Percentiles rank a stretch among this genome's conserved stretches.
Evolutionary conservation across 257 asterid species (phyloP).

Genomic region (Fraxinus anomala): DNA sequence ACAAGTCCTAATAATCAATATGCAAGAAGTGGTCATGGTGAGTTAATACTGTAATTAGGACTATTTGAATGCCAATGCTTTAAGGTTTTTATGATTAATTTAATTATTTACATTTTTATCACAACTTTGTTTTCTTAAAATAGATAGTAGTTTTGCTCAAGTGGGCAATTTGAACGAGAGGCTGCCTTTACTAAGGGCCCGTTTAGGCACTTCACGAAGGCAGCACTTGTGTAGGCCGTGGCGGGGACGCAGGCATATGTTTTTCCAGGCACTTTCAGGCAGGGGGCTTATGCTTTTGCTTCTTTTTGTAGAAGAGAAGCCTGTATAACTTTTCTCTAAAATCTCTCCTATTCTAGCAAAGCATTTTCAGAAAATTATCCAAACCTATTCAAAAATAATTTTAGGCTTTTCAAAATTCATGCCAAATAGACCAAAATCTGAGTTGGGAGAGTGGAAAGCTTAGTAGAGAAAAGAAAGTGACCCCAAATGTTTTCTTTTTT

Average conservation of each 20-base stretch:
- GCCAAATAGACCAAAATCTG: too few relatives aligned
- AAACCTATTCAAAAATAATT: too few relatives aligned
- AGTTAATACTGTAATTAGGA: conserved; percentile 10
- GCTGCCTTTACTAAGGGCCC: neutral
- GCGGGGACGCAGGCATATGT: too few relatives aligned
- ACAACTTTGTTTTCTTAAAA: neutral
- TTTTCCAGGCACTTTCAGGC: too few relatives aligned
- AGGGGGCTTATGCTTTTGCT: too few relatives aligned
- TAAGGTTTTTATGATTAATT: neutral
- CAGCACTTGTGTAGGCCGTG: too few relatives aligned
- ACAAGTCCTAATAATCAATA: neutral
- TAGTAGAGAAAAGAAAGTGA: neutral
- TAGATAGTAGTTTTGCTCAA: neutral
- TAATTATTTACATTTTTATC: neutral
- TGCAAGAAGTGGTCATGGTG: conserved; percentile 26
- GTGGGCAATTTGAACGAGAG: neutral
- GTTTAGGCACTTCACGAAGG: too few relatives aligned
- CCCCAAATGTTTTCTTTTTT: neutral
- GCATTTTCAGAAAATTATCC: too few relatives aligned
- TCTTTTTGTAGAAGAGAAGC: too few relatives aligned
- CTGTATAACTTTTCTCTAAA: too few relatives aligned
- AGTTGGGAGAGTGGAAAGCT: neutral
- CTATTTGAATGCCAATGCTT: neutral
- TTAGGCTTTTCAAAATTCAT: too few relatives aligned
- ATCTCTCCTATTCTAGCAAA: too few relatives aligned